Conservation (phyloP, 148 eudicot species). For the Euryodendron excelsum region DNA sequence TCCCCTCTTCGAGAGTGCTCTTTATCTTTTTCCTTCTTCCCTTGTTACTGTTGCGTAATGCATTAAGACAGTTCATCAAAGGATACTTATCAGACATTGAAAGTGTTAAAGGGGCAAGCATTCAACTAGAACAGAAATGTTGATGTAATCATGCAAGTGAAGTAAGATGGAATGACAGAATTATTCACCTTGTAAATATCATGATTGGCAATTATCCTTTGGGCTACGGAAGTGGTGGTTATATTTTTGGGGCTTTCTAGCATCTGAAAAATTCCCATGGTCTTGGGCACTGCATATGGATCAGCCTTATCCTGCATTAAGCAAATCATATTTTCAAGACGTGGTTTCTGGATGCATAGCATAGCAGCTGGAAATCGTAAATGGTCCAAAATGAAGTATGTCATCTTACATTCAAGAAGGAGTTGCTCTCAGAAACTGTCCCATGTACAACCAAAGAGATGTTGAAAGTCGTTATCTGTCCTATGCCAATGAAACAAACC, state of each 20-base stretch:
- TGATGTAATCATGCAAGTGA: too few species aligned
- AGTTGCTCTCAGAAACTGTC: conserved; percentile 76
- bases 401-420: conserved; percentile 53
- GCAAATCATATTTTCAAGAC: conserved; percentile 9
- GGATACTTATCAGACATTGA: too few species aligned
- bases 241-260: conserved; percentile 76
- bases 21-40: too few species aligned
- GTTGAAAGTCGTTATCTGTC: conserved; percentile 75
- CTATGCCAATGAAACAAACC: conserved; percentile 2
- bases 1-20: too few species aligned
- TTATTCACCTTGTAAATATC: conserved; percentile 72
- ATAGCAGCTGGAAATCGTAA: neutral
- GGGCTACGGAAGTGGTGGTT: conserved; percentile 79
- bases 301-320: conserved; percentile 57
- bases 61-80: neutral
- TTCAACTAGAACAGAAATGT: neutral
- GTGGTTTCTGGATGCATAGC: neutral
- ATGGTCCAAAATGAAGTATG: neutral
- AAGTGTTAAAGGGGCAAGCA: neutral
- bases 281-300: conserved; percentile 78
- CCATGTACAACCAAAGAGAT: conserved; percentile 83
- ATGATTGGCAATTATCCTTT: conserved; percentile 77
- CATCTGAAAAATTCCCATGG: conserved; percentile 69
- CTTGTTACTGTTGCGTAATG: too few species aligned
- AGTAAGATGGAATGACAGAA: neutral